Conservation (phyloP, 805 yeast species). For the Teunomyces tritomae region DNA sequence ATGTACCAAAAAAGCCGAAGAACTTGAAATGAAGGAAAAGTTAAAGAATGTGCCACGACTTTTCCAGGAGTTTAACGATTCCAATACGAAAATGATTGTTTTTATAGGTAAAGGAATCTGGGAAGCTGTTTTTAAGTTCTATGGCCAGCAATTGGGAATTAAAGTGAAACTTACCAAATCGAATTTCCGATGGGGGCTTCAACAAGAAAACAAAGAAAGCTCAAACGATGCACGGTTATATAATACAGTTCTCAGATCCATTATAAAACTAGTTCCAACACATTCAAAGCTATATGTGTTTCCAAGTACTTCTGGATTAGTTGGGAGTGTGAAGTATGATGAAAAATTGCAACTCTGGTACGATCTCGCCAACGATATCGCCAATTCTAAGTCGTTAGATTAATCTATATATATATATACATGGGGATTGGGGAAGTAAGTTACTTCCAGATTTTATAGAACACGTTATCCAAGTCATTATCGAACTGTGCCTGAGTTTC, state of each 20-base stretch:
- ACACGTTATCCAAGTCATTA: slow-evolving; percentile 27
- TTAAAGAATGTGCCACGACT: slow-evolving; percentile 52
- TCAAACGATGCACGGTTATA: neutral
- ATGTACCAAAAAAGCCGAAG: slow-evolving; percentile 58
- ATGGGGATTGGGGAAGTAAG: neutral
- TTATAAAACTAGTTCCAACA: slow-evolving; percentile 14
- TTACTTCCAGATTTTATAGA: slow-evolving; percentile 32
- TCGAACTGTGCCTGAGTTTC: slow-evolving; percentile 26
- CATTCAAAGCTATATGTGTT: slow-evolving; percentile 49
- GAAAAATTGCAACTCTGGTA: slow-evolving; percentile 52
- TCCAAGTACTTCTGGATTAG: slow-evolving; percentile 75
- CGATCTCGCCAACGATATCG: slow-evolving; percentile 27
- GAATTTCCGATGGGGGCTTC: slow-evolving; percentile 55
- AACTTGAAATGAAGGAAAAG: slow-evolving; percentile 53
- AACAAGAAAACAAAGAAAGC: slow-evolving; percentile 9
- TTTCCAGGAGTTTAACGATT: slow-evolving; percentile 38
- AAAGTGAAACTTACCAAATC: slow-evolving; percentile 20
- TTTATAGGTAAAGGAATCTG: slow-evolving; percentile 75
- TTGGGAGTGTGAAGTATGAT: slow-evolving; percentile 44
- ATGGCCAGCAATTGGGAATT: slow-evolving; percentile 23
- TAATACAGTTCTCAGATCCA: slow-evolving; percentile 14
- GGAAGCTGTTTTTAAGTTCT: slow-evolving; percentile 51
- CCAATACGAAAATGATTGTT: slow-evolving; percentile 46
- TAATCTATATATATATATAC: neutral
- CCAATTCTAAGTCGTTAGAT: neutral